Evolutionary conservation across 352 stramenopile species (phyloP), one percentile per base, ranked within the genome.

Genomic region (Pythium rhizo-oryzae): DNA sequence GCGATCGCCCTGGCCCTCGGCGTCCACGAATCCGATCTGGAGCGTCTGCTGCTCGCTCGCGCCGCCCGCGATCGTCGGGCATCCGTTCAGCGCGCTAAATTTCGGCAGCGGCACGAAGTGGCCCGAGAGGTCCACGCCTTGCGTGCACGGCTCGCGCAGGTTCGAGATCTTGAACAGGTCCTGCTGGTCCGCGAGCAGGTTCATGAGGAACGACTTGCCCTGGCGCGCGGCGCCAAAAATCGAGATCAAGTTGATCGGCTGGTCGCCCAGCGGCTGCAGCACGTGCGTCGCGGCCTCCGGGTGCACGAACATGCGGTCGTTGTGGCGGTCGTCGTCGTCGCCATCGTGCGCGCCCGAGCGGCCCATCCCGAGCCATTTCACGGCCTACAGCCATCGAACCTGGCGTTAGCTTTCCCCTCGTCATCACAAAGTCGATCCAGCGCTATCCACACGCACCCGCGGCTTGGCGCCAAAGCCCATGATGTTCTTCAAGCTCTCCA

Each of bases 151-250:
- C 71, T 96, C 88, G 4, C 87, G 80, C 37, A 93, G 68, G 63
- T 96, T 96, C 4, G 88, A 96, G 64, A 96, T 96, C 70, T 92
- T 90, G 72, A 96, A 96, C 33, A 94, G 51, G 51, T 94, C 88
- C 66, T 96, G 84, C 69, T 96, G 84, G 65, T 92, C 86, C 23
- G 88, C 85, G 57, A 96, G 76, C 47, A 96, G 67, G 57, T 96
- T 96, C 88, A 96, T 96, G 21, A 96, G 70, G 68, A 96, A 96
- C 19, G 80, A 91, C 62, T 96, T 96, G 59, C 88, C 87, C 64
- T 96, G 88, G 21, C 88, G 77, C 46, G 88, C 88, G 7, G 88
- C 88, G 15, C 88, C 88, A 55, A 96, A 96, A 69, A 96, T 94
- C 49, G 82, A 89, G 63, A 96, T 93, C 47, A 96, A 72, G 68